Evolutionary conservation across 352 stramenopile genomes (phyloP).

Genomic region (Globisporangium radiosum): DNA sequence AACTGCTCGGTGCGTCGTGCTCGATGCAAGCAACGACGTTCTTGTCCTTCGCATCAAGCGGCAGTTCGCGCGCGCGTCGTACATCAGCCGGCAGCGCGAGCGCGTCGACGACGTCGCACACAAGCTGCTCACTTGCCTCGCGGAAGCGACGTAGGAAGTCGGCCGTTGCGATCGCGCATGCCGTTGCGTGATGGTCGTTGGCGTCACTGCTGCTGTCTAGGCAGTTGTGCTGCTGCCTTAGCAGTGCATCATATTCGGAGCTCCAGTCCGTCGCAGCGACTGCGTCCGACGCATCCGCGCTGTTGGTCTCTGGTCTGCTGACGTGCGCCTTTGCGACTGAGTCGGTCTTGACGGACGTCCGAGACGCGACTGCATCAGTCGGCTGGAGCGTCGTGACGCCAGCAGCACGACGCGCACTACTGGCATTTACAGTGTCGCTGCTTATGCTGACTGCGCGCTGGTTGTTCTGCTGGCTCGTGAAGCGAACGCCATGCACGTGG

Average conservation of each 20-base stretch:
- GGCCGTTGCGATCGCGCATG: constrained; percentile 19
- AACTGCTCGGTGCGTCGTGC: neutral
- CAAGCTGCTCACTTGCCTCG: constrained; percentile 21
- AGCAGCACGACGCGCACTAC: no score
- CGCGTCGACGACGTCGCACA: constrained; percentile 30
- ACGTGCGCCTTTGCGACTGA: neutral
- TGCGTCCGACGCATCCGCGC: neutral
- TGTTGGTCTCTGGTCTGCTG: neutral
- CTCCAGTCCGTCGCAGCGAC: neutral
- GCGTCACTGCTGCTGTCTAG: neutral
- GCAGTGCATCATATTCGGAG: constrained; percentile 3
- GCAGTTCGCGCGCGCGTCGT: constrained; percentile 12
- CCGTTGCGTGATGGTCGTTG: neutral
- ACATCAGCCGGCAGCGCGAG: constrained; percentile 18
- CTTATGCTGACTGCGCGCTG: neutral
- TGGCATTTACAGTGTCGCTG: neutral
- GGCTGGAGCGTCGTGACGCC: no score
- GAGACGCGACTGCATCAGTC: no score
- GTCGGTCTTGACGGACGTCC: neutral
- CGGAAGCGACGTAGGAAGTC: constrained; percentile 30
- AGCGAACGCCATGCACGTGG: no score
- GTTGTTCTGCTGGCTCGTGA: neutral
- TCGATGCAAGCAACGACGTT: neutral
- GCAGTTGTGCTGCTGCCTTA: neutral
- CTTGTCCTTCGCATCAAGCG: neutral